Conservation (phyloP, 805 yeast species). For the Candida odintsovae region DNA sequence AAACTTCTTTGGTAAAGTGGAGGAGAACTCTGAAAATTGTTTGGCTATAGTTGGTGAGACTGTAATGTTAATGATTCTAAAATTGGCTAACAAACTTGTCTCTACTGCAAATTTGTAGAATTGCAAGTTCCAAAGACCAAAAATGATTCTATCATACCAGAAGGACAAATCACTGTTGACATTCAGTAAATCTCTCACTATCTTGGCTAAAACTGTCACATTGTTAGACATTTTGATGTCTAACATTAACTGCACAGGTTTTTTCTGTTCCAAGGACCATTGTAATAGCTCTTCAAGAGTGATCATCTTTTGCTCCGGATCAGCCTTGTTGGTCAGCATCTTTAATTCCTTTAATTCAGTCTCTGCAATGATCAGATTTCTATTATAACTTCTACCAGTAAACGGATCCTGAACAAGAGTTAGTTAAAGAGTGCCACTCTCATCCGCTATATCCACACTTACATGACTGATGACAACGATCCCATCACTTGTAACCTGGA, state of each 20-base stretch:
- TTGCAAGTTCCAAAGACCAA: constrained; percentile 49
- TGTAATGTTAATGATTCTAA: constrained; percentile 30
- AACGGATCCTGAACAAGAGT: constrained; percentile 29
- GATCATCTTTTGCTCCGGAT: constrained; percentile 32
- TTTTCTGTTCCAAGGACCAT: constrained; percentile 27
- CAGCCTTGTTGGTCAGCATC: constrained; percentile 26
- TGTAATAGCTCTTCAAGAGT: constrained; percentile 35
- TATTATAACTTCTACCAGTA: constrained; percentile 44
- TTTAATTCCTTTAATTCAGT: constrained; percentile 31
- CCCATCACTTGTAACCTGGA: constrained; percentile 50
- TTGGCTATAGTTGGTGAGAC: constrained; percentile 29
- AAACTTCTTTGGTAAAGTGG: constrained; percentile 30
- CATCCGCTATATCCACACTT: no score
- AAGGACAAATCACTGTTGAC: constrained; percentile 33
- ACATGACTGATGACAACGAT: constrained; percentile 45
- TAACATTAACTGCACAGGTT: constrained; percentile 33
- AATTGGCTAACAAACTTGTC: constrained; percentile 31
- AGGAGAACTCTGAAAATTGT: constrained; percentile 30
- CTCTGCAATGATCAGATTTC: constrained; percentile 31
- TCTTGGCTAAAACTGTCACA: constrained; percentile 35
- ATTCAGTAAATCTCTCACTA: constrained; percentile 29
- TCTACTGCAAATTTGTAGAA: constrained; percentile 38
- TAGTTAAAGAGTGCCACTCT: not conserved
- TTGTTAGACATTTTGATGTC: constrained; percentile 46
- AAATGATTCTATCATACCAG: constrained; percentile 41